Evolutionary conservation across 148 eudicot species (phyloP), one percentile per base, ranked within the genome.

Genomic region (Amaranthus palmeri): DNA sequence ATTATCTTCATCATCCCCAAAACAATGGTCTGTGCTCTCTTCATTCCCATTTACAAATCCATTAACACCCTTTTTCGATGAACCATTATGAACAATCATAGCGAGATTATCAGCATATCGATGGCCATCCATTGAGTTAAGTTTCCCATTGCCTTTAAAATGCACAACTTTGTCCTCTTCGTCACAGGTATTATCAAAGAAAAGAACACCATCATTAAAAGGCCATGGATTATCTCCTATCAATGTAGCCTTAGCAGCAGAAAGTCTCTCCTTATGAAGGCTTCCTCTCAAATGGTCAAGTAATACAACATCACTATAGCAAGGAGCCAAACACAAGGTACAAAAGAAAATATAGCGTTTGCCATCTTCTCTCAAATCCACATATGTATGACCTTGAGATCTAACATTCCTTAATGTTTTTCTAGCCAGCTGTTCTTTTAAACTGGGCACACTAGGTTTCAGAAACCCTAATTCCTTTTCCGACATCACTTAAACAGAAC

Each of bases 151-250:
- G 5, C 77, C 76, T 5, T 77, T 57, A 69, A 61, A 70, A 0
- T 43, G 44, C 50, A 36, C 57, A 62, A 68, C 65, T 69, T 79
- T 73, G 73, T 75, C 76, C 65, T 75, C 55, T 48, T 82, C 87
- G 54, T 72, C 65, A 2, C 76, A 67, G 74, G 69, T 80, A 62
- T 3, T 43, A 59, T 77, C 68, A 76, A 93, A 93, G 90, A 91
- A 93, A 74, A 86, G 75, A 36, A 86, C 76, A n/a, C 98, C 98
- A 53, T 93, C 98, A 72, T 83, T 83, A 69, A 91, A 93, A 2
- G 97, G 98, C 89, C 90, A 93, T 0, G 98, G 98, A 59, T 91
- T 91, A 4, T 87, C 81, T 61, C 88, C 90, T 17, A 93, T 61
- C 76, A 93, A 80, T 6, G 98, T 91, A n/a, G 70, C 81, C 67